Base-by-base conservation (phyloP, 1,139 yeast species). In the Entelexis paramagnoliae region DNA sequence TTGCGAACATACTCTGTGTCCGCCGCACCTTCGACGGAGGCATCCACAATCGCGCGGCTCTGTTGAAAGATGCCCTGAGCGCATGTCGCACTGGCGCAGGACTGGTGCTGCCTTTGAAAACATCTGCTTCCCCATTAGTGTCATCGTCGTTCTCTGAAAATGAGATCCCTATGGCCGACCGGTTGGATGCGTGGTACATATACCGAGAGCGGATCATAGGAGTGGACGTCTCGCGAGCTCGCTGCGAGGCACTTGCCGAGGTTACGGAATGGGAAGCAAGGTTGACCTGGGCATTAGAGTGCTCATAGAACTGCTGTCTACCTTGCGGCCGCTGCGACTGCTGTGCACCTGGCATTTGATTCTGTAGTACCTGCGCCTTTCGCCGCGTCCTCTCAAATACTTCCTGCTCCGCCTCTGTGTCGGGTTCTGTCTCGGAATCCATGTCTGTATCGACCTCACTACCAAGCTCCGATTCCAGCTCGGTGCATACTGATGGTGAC, bases 1-100 rank as follows among this genome's bases (percentile, higher is more conserved):
- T 65, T 52, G 78, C 81, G 62, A 74, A 79, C 83, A 81, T 78
- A 40, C 84, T 78, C 60, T 80, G 86, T 26, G 81, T 79, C 54
- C 87, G 71, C 51, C 87, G 69, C 52, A 76, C 75, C 58, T 74
- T 73, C 49, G 55, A 42, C n/a, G 55, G 51, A 2, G 59, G 63
- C 14, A 48, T 33, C 54, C 55, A 53, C 10, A 35, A 19, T 22
- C 28, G 41, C 6, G 24, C 39, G 7, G 26, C 26, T 13, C 35
- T 17, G 17, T 20, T 22, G 17, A 41, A 41, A 5, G 45, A 41
- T 2, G 45, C 17, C 13, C 47, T 24, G 6, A 32, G 16, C 9
- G 34, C 29, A 14, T 20, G 39, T 22, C 29, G 39, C 39, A 32
- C 47, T 19, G 47, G 38, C 41, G 41, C 40, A 17, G 39, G 41